A percentile compares a stretch with the other conserved stretches of the same genome.
phyloP scores from a whole-genome alignment of 2,329 filamentous ascomycete genomes.

The Aspergillus sp. region DNA sequence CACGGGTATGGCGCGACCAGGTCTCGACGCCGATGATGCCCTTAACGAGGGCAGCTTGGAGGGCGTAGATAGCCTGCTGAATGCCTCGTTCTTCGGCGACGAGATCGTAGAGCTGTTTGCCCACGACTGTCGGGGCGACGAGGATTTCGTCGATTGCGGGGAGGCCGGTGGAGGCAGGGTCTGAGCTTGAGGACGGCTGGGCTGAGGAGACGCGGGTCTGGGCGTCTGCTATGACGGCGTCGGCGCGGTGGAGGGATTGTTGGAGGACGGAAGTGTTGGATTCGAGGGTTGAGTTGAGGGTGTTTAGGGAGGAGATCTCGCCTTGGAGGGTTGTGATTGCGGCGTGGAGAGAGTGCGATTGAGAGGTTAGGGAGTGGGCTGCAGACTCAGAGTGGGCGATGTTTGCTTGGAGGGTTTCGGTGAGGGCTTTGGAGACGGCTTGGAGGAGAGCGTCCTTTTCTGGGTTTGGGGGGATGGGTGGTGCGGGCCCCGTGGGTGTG shows the following conservation, averaged over 20 bases:
- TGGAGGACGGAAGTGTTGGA: slow-evolving; percentile 78
- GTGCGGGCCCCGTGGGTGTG: slow-evolving; percentile 55
- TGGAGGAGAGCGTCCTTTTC: slow-evolving; percentile 86
- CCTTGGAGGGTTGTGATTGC: slow-evolving; percentile 69
- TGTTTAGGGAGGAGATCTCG: slow-evolving; percentile 70
- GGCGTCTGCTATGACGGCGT: slow-evolving; percentile 73
- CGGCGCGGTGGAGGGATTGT: slow-evolving; percentile 74
- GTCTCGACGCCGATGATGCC: slow-evolving; percentile 47
- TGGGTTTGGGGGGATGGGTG: slow-evolving; percentile 91
- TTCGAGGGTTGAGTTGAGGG: slow-evolving; percentile 68
- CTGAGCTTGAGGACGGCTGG: slow-evolving; percentile 25
- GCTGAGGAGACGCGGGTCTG: slow-evolving; percentile 51
- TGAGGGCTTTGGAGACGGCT: slow-evolving; percentile 70
- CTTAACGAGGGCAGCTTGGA: slow-evolving; percentile 46
- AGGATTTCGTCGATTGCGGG: slow-evolving; percentile 87
- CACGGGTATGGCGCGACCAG: slow-evolving; percentile 48
- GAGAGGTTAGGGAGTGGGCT: slow-evolving; percentile 72
- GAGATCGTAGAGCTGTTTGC: slow-evolving; percentile 85
- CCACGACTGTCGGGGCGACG: slow-evolving; percentile 90
- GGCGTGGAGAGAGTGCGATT: slow-evolving; percentile 72
- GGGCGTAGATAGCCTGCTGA: slow-evolving; percentile 77
- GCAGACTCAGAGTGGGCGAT: slow-evolving; percentile 72
- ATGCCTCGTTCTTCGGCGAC: slow-evolving; percentile 87
- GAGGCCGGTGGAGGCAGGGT: slow-evolving; percentile 43
- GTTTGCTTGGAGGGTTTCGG: slow-evolving; percentile 66